phyloP scores from a whole-genome alignment of 768 basidiomycete genomes.

The Tricholoma saponaceum region DNA sequence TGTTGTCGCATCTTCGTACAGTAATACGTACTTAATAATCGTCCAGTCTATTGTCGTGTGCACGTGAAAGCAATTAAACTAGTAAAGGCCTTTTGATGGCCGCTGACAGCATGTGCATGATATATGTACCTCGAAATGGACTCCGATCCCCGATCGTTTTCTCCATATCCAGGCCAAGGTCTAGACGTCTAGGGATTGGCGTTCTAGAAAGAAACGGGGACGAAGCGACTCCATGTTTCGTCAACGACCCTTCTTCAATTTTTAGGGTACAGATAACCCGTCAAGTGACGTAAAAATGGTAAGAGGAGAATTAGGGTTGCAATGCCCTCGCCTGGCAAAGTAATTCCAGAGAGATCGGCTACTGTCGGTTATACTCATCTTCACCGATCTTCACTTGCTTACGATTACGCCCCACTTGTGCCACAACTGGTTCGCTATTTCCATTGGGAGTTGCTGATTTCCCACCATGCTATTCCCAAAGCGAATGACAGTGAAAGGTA shows the following conservation, averaged over 20 bases:
- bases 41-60: no score
- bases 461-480: constrained; percentile 14
- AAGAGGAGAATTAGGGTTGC: background rate
- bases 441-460: constrained; percentile 15
- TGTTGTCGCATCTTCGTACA: background rate
- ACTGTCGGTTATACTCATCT: background rate
- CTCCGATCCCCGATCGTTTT: background rate
- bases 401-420: constrained; percentile 8
- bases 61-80: background rate
- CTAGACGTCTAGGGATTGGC: background rate
- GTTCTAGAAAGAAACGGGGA: background rate
- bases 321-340: background rate
- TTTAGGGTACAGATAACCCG: background rate
- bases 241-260: background rate
- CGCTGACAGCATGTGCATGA: background rate
- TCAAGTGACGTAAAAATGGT: background rate
- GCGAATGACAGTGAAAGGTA: constrained; percentile 6
- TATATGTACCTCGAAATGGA: background rate
- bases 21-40: no score
- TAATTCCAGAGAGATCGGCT: background rate
- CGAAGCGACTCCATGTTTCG: background rate
- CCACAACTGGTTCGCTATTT: constrained; percentile 14
- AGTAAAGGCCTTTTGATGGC: background rate
- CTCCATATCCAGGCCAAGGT: no score
- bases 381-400: background rate